These are phyloP conservation scores for Dujonia santamariae DNA, from an alignment of 1,139 yeast species.

Conservation along the genomic window DNA sequence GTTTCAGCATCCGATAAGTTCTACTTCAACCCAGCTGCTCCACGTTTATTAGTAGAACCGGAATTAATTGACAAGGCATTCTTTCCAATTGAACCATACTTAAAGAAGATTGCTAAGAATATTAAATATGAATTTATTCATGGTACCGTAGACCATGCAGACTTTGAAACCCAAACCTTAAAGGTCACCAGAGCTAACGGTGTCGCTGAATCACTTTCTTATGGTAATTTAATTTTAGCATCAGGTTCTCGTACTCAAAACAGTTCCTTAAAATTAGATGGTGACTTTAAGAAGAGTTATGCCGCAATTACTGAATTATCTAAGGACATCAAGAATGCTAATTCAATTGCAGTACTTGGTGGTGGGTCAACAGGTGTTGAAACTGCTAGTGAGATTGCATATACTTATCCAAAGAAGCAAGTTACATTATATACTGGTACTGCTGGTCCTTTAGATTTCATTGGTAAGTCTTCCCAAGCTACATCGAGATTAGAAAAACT, in stretches of 20 bases:
- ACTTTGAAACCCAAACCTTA: slow-evolving; percentile 17
- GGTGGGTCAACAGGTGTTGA: slow-evolving; percentile 45
- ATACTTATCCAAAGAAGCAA: slow-evolving; percentile 15
- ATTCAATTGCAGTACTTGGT: slow-evolving; percentile 32
- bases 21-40: slow-evolving; percentile 24
- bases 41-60: slow-evolving; percentile 29
- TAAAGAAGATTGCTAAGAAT: slow-evolving; percentile 13
- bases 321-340: slow-evolving; percentile 17
- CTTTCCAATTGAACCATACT: slow-evolving; percentile 17
- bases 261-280: slow-evolving; percentile 25
- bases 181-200: slow-evolving; percentile 10
- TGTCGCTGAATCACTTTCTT: slow-evolving; percentile 12
- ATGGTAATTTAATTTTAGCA: slow-evolving; percentile 33
- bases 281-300: slow-evolving; percentile 14
- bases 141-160: slow-evolving; percentile 22
- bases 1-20: slow-evolving; percentile 19
- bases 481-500: slow-evolving; percentile 18
- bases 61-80: slow-evolving; percentile 16
- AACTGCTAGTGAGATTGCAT: slow-evolving; percentile 33
- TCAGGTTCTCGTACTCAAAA: slow-evolving; percentile 24
- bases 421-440: slow-evolving; percentile 29
- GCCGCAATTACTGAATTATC: slow-evolving; percentile 15
- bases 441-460: slow-evolving; percentile 19
- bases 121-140: slow-evolving; percentile 16
- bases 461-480: slow-evolving; percentile 16